Evolutionary conservation across 1,284 basidiomycete genomes (phyloP).

Genomic region (Earliella scabrosa): DNA sequence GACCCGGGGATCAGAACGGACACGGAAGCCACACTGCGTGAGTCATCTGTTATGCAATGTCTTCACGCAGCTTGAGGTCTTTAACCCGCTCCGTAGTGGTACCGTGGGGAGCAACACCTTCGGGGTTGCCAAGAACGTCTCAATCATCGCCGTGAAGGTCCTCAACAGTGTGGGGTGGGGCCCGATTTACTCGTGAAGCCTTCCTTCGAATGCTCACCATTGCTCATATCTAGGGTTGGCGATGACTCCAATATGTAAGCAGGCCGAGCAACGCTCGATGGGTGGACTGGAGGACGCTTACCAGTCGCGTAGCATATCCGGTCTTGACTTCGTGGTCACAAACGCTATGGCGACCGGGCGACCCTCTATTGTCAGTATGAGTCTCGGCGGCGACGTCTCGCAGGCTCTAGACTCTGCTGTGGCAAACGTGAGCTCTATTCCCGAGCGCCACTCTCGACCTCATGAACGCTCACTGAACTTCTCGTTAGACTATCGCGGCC

Average conservation of each 20-base stretch:
- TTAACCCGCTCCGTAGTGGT: background rate
- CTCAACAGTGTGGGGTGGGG: constrained; percentile 56
- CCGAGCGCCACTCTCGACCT: constrained; percentile 20
- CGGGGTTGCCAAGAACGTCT: constrained; percentile 62
- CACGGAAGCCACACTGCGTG: constrained; percentile 3
- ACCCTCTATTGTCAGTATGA: constrained; percentile 17
- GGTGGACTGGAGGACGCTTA: background rate
- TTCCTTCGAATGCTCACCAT: no score
- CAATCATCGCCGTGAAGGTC: constrained; percentile 66
- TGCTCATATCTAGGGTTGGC: no score
- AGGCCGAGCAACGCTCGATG: no score
- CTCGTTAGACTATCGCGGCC: background rate
- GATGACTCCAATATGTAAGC: background rate
- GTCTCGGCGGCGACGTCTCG: constrained; percentile 9
- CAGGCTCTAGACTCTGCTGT: constrained; percentile 13
- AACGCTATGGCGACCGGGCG: constrained; percentile 2
- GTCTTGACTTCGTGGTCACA: constrained; percentile 9
- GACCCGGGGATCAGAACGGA: constrained; percentile 3
- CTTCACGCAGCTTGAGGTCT: background rate
- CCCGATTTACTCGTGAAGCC: no score
- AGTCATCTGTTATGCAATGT: background rate
- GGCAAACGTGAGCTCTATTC: constrained; percentile 46
- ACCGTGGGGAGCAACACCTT: background rate
- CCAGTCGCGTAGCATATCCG: background rate
- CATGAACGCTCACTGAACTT: background rate